Evolutionary conservation across 2,329 filamentous ascomycete genomes (phyloP).

Genomic region (Aureobasidium uvarum): DNA sequence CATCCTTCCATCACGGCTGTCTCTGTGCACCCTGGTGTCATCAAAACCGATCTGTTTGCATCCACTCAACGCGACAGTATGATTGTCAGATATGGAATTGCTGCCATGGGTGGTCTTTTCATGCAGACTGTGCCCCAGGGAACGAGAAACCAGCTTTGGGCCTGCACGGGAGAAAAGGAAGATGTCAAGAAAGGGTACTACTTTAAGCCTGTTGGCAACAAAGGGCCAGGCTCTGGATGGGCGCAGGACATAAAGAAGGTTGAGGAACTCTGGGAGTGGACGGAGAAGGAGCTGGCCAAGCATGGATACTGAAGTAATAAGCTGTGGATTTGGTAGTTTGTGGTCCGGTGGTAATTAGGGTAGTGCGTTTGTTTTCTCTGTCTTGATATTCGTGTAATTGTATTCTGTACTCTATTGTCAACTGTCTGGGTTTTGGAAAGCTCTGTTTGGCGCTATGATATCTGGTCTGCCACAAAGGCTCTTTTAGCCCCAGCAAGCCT

Average conservation of each 20-base stretch:
- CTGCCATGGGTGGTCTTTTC: constrained; percentile 34
- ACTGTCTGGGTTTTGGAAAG: no score
- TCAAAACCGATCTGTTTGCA: constrained; percentile 46
- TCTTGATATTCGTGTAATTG: background rate
- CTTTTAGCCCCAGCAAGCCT: no score
- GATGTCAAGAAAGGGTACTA: constrained; percentile 45
- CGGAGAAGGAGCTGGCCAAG: constrained; percentile 31
- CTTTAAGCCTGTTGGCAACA: constrained; percentile 44
- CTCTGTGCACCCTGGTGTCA: constrained; percentile 51
- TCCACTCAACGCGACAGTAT: constrained; percentile 32
- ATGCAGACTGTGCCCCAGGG: constrained; percentile 35
- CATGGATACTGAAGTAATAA: constrained; percentile 26
- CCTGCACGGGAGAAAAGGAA: constrained; percentile 38
- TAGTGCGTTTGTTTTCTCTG: background rate
- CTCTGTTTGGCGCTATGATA: no score
- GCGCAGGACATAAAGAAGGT: constrained; percentile 35
- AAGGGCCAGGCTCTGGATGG: constrained; percentile 30
- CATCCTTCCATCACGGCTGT: constrained; percentile 49
- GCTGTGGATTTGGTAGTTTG: no score
- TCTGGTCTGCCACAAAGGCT: no score
- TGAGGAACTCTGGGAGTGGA: constrained; percentile 43
- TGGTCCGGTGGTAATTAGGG: background rate
- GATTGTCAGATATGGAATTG: constrained; percentile 34
- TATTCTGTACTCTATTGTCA: background rate
- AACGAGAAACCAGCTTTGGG: constrained; percentile 47